Base-by-base conservation (phyloP, 805 yeast genomes). In the Starmerella apis region DNA sequence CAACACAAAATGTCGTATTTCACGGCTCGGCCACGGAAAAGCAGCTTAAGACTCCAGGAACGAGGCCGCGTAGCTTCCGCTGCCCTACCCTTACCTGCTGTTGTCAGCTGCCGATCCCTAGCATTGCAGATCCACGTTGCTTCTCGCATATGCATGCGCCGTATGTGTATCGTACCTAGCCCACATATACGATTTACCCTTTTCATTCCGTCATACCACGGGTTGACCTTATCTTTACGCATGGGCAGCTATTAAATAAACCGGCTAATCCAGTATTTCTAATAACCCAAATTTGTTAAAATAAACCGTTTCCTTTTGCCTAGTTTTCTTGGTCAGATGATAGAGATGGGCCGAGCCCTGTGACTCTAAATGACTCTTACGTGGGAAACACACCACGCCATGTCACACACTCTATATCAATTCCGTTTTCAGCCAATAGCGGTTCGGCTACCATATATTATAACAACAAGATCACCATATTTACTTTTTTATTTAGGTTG, bases 101-200 rank as follows among this genome's bases (percentile, higher is more conserved):
- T 41, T 41, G 44, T 41, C 44, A 41, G 44, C 44, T 41, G 44
- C 44, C 44, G 32, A 25, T 41, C 33, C 13, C n/a, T 27, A 10
- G 8, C 7, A 10, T 9, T 32, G 44, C 33, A 41, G 44, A 41
- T 41, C 44, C 27, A 41, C 24, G 33, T 23, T 27, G 23, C 44
- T 25, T 25, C 18, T 16, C 24, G 33, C 44, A 41, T 41, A 41
- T 41, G 33, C 44, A 25, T n/a, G 44, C 43, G 30, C 30, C 20
- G 23, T 41, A 13, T 41, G 33, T 7, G 44, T 41, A 41, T 25
- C 32, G 18, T 27, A 7, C 44, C 44, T 27, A 18, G 10, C 44
- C 44, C 33, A 4, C 2, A 13, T 16, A 27, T 24, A 23, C 22
- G 22, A 37, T 18, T 23, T n/a, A 16, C 42, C 19, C 42, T 24